Conservation (phyloP, 1,284 basidiomycete genomes). For the Melanopsichium pennsylvanicum region DNA sequence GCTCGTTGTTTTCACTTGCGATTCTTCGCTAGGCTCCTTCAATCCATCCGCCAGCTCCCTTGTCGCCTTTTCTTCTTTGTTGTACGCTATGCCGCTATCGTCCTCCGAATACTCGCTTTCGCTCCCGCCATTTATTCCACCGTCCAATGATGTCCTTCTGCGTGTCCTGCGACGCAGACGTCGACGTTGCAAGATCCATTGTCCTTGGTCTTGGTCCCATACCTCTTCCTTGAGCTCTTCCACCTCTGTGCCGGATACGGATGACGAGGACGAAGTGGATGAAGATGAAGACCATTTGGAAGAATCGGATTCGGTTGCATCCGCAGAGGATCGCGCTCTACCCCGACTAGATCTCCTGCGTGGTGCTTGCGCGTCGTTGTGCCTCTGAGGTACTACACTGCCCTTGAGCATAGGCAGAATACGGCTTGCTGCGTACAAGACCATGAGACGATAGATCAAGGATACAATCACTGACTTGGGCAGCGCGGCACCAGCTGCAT, state of each 20-base stretch:
- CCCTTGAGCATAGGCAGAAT: constrained; percentile 58
- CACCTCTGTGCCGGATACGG: constrained; percentile 10
- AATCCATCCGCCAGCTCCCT: constrained; percentile 25
- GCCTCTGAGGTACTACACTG: constrained; percentile 16
- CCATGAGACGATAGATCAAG: constrained; percentile 60
- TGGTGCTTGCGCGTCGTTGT: neutral
- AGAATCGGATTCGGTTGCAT: neutral
- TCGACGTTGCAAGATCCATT: constrained; percentile 33
- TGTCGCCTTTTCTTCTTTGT: constrained; percentile 14
- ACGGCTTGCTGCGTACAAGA: constrained; percentile 61
- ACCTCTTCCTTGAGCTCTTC: constrained; percentile 32
- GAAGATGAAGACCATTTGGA: constrained; percentile 19
- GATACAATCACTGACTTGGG: constrained; percentile 61
- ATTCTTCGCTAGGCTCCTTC: constrained; percentile 10
- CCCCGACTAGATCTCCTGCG: constrained; percentile 25
- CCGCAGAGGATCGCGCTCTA: neutral
- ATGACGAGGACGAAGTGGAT: constrained; percentile 2
- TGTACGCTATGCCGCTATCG: constrained; percentile 37
- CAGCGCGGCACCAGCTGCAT: constrained; percentile 54
- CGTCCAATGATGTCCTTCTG: constrained; percentile 17
- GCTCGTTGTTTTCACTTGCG: no score
- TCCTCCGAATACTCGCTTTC: constrained; percentile 24
- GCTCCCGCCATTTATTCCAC: constrained; percentile 11
- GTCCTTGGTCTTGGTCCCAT: constrained; percentile 33
- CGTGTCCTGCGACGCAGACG: constrained; percentile 18